phyloP scores from a whole-genome alignment of 805 yeast genomes.

The Yarrowia osloensis region DNA sequence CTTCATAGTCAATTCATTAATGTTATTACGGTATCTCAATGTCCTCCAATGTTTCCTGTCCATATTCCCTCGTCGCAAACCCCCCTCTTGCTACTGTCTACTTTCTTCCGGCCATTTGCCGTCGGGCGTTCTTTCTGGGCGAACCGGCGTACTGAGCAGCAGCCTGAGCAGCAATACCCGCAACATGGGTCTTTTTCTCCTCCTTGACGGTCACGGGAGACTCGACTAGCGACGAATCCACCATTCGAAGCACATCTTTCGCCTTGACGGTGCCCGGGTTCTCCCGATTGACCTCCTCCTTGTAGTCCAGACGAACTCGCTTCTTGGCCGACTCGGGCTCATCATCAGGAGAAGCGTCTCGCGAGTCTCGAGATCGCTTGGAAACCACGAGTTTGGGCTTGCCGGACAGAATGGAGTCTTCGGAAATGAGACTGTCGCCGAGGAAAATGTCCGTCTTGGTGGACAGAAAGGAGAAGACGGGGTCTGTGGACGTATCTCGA shows the following conservation, averaged over 20 bases:
- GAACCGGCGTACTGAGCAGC: conserved; percentile 21
- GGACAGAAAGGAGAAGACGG: not conserved
- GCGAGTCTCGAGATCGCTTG: conserved; percentile 34
- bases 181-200: not conserved
- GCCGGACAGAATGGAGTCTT: conserved; percentile 27
- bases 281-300: conserved; percentile 35
- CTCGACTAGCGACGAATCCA: conserved; percentile 43
- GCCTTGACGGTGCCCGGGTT: conserved; percentile 39
- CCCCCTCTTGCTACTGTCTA: not conserved
- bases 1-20: too few species aligned
- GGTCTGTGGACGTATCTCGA: conserved; percentile 21
- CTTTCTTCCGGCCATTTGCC: not conserved
- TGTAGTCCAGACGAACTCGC: conserved; percentile 35
- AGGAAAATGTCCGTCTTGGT: conserved; percentile 1
- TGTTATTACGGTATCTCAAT: conserved; percentile 16
- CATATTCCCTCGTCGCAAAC: not conserved
- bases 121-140: conserved; percentile 13
- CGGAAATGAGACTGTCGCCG: conserved; percentile 33
- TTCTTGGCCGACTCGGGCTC: conserved; percentile 34
- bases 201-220: conserved; percentile 39
- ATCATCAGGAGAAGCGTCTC: conserved; percentile 31
- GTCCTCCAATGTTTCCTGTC: not conserved
- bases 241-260: conserved; percentile 43
- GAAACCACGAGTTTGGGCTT: conserved; percentile 17
- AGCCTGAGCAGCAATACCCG: not conserved